Conservation (phyloP, 331 rosid genomes). For the Saraca asoca region DNA sequence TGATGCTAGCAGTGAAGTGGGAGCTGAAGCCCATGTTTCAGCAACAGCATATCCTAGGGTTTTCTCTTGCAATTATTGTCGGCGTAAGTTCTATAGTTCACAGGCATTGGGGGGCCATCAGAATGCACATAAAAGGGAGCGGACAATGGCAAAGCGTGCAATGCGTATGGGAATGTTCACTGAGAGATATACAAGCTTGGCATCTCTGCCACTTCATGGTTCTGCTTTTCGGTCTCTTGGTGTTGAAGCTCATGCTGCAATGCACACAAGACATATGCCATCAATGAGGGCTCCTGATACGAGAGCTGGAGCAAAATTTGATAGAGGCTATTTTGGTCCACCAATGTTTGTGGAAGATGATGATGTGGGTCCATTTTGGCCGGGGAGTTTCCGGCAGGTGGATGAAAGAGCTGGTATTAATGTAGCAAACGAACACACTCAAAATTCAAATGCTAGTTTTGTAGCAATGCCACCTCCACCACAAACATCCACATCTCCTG, state of each 20-base stretch:
- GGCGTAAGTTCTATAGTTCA: constrained; percentile 82
- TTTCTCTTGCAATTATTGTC: constrained; percentile 85
- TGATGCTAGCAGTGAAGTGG: constrained; percentile 48
- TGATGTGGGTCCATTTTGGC: constrained; percentile 69
- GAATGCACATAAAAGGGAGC: constrained; percentile 90
- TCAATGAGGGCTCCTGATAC: constrained; percentile 49
- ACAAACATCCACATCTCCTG: constrained; percentile 59
- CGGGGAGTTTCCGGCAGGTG: constrained; percentile 79
- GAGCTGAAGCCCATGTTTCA: constrained; percentile 43
- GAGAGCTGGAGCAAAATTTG: constrained; percentile 62
- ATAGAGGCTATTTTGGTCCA: constrained; percentile 50
- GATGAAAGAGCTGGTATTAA: constrained; percentile 38
- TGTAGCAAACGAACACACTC: constrained; percentile 35
- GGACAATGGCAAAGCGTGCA: constrained; percentile 87
- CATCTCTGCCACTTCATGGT: constrained; percentile 86
- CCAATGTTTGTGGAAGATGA: constrained; percentile 64
- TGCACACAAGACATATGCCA: constrained; percentile 51
- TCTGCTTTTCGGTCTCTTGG: constrained; percentile 78
- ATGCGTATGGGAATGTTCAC: constrained; percentile 77
- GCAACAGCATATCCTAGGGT: constrained; percentile 54
- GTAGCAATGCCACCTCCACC: constrained; percentile 40
- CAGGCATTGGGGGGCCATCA: constrained; percentile 96
- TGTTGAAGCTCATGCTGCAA: constrained; percentile 68
- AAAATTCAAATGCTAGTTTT: constrained; percentile 38
- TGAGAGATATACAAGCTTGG: constrained; percentile 66